Evolutionary conservation across 371 early-diverging fungal species (phyloP).

Genomic region (Rhizopus delemar): DNA sequence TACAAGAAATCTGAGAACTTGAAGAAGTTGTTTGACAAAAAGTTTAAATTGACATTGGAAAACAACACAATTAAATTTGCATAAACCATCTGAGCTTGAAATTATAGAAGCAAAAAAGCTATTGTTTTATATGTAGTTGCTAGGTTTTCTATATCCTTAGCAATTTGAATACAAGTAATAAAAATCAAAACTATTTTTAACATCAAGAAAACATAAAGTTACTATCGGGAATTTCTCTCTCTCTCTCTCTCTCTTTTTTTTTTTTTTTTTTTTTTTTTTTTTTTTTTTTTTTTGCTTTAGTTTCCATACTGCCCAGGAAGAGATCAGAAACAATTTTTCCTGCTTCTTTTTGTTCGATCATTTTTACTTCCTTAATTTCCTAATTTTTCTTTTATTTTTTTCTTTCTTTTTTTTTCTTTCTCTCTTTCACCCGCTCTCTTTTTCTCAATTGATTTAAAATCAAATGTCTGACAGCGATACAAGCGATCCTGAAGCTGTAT

Average conservation of each 20-base stretch:
- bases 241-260: too few relatives aligned
- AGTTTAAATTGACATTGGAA: slow-evolving; percentile 19
- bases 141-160: too few relatives aligned
- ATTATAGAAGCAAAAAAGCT: background rate
- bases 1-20: slow-evolving; percentile 25
- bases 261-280: too few relatives aligned
- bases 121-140: too few relatives aligned
- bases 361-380: background rate
- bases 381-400: background rate
- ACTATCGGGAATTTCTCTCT: too few relatives aligned
- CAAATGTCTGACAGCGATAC: slow-evolving; percentile 1
- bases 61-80: slow-evolving; percentile 24
- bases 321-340: too few relatives aligned
- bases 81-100: slow-evolving; percentile 1
- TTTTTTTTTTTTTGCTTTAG: background rate
- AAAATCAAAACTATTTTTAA: too few relatives aligned
- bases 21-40: slow-evolving; percentile 31
- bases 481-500: background rate
- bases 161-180: too few relatives aligned
- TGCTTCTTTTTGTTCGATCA: background rate
- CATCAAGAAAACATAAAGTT: too few relatives aligned
- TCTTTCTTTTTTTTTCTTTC: background rate
- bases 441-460: background rate
- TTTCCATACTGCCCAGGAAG: background rate
- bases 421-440: background rate